These are phyloP conservation scores for Metschnikowia chrysomelidarum DNA, from an alignment of 805 yeast species.

Conservation along the genomic window DNA sequence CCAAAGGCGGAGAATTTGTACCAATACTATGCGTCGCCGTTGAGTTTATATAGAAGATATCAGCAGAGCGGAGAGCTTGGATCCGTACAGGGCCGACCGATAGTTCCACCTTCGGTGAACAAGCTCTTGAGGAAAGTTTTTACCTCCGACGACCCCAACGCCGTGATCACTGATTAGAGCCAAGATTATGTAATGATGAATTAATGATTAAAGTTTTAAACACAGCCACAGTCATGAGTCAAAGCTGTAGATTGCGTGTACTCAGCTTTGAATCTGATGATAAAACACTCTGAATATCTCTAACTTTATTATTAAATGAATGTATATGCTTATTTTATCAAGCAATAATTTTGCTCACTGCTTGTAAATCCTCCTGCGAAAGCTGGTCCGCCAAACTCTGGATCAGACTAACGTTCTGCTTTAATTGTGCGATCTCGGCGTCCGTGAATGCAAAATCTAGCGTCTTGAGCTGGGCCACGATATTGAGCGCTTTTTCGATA, in stretches of 20 bases:
- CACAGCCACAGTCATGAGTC: too few species aligned
- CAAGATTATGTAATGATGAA: neutral
- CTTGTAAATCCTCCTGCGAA: slow-evolving; percentile 52
- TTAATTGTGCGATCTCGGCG: slow-evolving; percentile 39
- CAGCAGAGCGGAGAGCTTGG: slow-evolving; percentile 21
- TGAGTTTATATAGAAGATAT: slow-evolving; percentile 28
- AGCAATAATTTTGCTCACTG: slow-evolving; percentile 45
- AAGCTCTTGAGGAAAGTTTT: slow-evolving; percentile 47
- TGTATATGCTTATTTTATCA: neutral
- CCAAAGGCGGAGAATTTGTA: slow-evolving; percentile 47
- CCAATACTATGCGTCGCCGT: slow-evolving; percentile 40
- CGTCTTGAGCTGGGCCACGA: slow-evolving; percentile 46
- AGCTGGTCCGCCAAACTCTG: slow-evolving; percentile 47
- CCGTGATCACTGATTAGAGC: slow-evolving; percentile 28
- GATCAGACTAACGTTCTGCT: slow-evolving; percentile 35
- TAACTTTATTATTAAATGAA: neutral
- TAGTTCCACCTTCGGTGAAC: slow-evolving; percentile 52
- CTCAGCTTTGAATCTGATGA: too few species aligned
- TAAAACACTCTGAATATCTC: neutral
- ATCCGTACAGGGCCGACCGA: slow-evolving; percentile 42
- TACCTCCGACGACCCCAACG: slow-evolving; percentile 47
- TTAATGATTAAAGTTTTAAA: neutral
- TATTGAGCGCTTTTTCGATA: slow-evolving; percentile 55
- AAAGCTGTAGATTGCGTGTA: too few species aligned
- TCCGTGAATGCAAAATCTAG: slow-evolving; percentile 44